These are phyloP conservation scores for Boletus nobilissimus DNA, from an alignment of 1,284 basidiomycete genomes.

Conservation along the genomic window DNA sequence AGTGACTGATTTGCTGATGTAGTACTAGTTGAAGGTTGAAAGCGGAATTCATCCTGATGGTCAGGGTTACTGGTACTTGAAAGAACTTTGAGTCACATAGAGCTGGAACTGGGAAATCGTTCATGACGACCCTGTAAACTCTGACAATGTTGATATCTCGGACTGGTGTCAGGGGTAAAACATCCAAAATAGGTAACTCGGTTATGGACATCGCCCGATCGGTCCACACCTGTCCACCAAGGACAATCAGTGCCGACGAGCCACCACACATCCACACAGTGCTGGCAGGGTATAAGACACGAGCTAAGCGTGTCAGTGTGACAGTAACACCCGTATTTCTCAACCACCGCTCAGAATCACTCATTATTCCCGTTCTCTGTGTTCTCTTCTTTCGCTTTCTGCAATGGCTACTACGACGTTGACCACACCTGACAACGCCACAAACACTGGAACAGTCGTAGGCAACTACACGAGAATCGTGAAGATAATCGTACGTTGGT, in stretches of 20 bases:
- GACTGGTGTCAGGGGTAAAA: no score
- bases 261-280: background rate
- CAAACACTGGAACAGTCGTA: background rate
- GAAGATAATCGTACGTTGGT: slow-evolving; percentile 13
- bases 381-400: background rate
- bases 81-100: no score
- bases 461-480: background rate
- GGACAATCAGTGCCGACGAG: background rate
- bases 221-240: no score
- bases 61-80: no score
- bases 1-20: no score
- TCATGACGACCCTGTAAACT: no score
- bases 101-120: no score
- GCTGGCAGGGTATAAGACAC: background rate
- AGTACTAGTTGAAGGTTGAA: no score
- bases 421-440: background rate
- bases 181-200: no score
- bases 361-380: slow-evolving; percentile 14
- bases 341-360: background rate
- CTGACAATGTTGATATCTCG: no score
- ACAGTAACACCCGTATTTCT: slow-evolving; percentile 2
- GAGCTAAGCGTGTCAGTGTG: background rate
- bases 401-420: slow-evolving; percentile 1
- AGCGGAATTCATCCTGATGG: no score
- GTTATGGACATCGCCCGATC: no score